phyloP scores from a whole-genome alignment of 371 early-diverging fungal genomes.

The Racocetra persica region DNA sequence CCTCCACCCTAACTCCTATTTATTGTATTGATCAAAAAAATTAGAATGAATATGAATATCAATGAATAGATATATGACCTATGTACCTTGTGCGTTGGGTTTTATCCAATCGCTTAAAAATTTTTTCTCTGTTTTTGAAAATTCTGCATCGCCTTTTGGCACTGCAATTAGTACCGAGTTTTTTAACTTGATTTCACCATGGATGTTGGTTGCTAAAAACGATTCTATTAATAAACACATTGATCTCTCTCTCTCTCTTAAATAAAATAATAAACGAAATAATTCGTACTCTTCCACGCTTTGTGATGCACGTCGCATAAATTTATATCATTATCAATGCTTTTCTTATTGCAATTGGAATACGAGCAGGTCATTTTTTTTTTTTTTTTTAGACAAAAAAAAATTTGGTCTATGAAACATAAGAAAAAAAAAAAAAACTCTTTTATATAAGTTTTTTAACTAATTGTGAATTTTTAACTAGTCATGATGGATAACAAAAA shows the following conservation, averaged over 20 bases:
- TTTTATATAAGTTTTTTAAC: background rate
- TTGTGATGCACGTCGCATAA: background rate
- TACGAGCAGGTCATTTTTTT: background rate
- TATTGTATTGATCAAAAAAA: background rate
- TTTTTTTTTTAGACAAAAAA: background rate
- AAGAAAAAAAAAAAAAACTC: background rate
- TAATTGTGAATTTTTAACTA: no score
- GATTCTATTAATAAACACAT: no score
- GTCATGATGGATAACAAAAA: no score
- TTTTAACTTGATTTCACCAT: no score
- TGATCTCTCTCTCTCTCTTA: no score
- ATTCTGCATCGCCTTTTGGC: background rate
- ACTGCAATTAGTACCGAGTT: background rate
- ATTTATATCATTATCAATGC: background rate
- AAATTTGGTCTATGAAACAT: background rate
- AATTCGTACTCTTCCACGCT: background rate
- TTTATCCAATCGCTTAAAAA: constrained; percentile 35
- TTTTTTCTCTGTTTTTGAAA: background rate
- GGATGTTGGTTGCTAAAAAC: no score
- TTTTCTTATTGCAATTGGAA: background rate
- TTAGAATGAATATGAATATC: background rate
- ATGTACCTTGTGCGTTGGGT: constrained; percentile 2
- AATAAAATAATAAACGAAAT: background rate
- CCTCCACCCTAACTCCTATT: constrained; percentile 10
- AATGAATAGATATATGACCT: background rate